Conservation (phyloP, 2,329 filamentous ascomycete species). For the Verticillium albo-atrum region DNA sequence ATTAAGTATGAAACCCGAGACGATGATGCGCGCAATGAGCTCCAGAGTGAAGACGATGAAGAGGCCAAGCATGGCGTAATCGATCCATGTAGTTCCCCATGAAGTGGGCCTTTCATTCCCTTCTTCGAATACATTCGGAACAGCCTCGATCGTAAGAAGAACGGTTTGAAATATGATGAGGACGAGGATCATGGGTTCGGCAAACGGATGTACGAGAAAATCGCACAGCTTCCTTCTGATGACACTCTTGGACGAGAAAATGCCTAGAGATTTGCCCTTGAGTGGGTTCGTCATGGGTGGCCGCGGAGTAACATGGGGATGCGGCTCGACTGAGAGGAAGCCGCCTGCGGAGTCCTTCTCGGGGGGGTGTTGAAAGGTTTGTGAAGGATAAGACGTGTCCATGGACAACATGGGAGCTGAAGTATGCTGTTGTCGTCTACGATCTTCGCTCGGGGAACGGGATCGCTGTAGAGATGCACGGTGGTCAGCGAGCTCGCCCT, state of each 20-base stretch:
- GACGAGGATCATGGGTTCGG: conserved; percentile 80
- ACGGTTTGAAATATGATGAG: conserved; percentile 86
- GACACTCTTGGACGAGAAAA: conserved; percentile 75
- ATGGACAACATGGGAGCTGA: conserved; percentile 26
- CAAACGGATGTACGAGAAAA: conserved; percentile 77
- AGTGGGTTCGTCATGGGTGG: conserved; percentile 66
- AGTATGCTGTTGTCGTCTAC: conserved; percentile 38
- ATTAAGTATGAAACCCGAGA: conserved; percentile 91
- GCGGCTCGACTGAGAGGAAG: conserved; percentile 18
- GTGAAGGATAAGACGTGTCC: conserved; percentile 49
- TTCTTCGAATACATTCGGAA: conserved; percentile 61
- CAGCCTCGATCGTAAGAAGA: conserved; percentile 80
- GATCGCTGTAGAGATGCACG: conserved; percentile 58
- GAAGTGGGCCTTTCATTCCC: conserved; percentile 53
- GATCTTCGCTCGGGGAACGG: conserved; percentile 48
- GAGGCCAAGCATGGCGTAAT: conserved; percentile 76
- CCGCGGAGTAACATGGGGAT: conserved; percentile 18
- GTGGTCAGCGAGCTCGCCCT: conserved; percentile 77
- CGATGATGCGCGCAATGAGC: conserved; percentile 75
- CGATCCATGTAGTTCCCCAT: conserved; percentile 68
- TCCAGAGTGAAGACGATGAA: conserved; percentile 91
- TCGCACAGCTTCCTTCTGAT: conserved; percentile 74
- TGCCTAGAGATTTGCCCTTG: conserved; percentile 77
- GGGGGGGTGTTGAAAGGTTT: conserved; percentile 34
- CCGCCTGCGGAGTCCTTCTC: conserved; percentile 34